Evolutionary conservation across 352 stramenopile species (phyloP), one percentile per base, ranked within the genome.

Genomic region (Thalassiosira oceanica): DNA sequence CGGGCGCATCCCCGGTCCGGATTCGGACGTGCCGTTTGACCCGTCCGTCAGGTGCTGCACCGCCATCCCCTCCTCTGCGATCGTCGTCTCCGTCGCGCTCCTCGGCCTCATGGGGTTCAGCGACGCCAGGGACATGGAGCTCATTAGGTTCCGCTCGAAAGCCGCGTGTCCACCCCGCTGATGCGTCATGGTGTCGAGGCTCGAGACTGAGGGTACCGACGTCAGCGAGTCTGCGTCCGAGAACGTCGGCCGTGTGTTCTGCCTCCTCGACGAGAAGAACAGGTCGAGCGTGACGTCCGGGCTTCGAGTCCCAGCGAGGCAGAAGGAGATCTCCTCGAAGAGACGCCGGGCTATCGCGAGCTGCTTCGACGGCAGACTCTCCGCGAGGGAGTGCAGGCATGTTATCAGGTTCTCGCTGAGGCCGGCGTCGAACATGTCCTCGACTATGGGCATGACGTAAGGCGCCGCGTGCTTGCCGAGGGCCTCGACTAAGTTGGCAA

Each of bases 321-420:
- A 96, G 10, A 91, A 85, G n/a, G 94, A 98, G 18, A 98, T 94
- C 61, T 98, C 94, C 57, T 98, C 94, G 28, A 99, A 84, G 10
- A 99, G 77, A 13, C 95, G 88, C 46, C 97, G 92, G 75, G 98
- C 93, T 16, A 99, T 95, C 23, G 87, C 86, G 0, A 85, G 71
- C n/a, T 96, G 67, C 10, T 94, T 80, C 20, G 86, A 95, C 4
- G 96, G 95, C 6, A 98, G 79, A 66, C 86, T 93, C 0, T 82
- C 65, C 0, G 93, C 92, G 52, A 98, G 94, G 2, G 94, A 92
- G 0, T 94, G 78, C 1, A 99, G 80, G 13, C 94, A 93, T 28
- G 95, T 85, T 41, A 98, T 96, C 0, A 99, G 83, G 51, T 96
- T 86, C 56, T 96, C 89, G 26, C 89, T 98, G 2, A 99, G 80